Conservation (phyloP, 148 eudicot species). For the Diospyros kaki region DNA sequence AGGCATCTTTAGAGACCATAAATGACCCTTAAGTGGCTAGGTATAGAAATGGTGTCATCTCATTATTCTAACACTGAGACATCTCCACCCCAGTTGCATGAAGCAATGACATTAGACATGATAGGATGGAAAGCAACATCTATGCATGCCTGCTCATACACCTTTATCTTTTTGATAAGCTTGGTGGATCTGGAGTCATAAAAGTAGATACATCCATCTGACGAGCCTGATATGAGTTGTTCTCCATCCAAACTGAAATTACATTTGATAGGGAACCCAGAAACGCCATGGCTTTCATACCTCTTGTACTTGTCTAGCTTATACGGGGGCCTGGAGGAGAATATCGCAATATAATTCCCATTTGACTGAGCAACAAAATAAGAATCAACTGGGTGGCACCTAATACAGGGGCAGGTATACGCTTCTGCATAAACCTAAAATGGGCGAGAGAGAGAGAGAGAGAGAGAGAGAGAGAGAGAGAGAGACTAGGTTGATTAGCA, state of each 20-base stretch:
- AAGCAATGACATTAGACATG: constrained; percentile 57
- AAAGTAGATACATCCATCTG: constrained; percentile 66
- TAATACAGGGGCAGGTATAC: constrained; percentile 71
- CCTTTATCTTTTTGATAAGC: constrained; percentile 49
- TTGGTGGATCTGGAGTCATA: constrained; percentile 50
- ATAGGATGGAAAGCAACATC: constrained; percentile 71
- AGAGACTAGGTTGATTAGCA: not conserved
- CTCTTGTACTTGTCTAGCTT: constrained; percentile 79
- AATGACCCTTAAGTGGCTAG: not conserved
- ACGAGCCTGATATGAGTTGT: constrained; percentile 67
- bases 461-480: too few species aligned
- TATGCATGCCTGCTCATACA: constrained; percentile 56
- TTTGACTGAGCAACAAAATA: constrained; percentile 81
- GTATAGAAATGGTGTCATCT: constrained; percentile 7
- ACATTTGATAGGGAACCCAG: constrained; percentile 80
- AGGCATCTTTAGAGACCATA: not conserved
- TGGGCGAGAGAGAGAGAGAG: not conserved
- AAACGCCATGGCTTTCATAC: constrained; percentile 63
- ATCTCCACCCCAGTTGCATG: constrained; percentile 68
- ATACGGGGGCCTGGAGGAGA: constrained; percentile 69
- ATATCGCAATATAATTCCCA: constrained; percentile 86
- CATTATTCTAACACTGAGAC: constrained; percentile 48
- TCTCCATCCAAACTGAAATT: constrained; percentile 66
- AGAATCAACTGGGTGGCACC: constrained; percentile 65
- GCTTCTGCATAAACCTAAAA: constrained; percentile 69